These are phyloP conservation scores for Penicillium herquei DNA, from an alignment of 495 filamentous ascomycete species.

Conservation along the genomic window DNA sequence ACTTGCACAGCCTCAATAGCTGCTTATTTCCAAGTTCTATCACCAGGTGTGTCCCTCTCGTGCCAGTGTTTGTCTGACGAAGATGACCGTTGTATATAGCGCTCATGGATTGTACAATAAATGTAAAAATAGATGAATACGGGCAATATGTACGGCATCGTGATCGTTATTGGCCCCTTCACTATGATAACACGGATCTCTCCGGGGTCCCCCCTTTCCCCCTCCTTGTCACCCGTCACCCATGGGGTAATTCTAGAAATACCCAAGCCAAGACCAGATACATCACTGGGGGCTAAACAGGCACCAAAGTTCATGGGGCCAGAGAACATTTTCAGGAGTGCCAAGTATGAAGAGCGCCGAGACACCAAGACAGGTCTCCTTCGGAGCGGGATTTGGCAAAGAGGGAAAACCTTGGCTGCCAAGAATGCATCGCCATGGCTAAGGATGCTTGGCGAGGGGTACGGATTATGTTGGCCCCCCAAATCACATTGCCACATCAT, in stretches of 20 bases:
- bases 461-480: neutral
- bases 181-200: no score
- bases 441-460: slow-evolving; percentile 17
- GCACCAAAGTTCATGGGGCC: neutral
- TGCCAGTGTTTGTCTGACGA: no score
- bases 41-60: no score
- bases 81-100: neutral
- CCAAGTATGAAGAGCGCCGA: slow-evolving; percentile 16
- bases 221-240: no score
- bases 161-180: no score
- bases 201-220: no score
- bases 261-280: neutral
- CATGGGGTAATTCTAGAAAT: neutral
- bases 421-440: slow-evolving; percentile 24
- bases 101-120: no score
- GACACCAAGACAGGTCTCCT: slow-evolving; percentile 6
- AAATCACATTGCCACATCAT: neutral
- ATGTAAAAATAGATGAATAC: no score
- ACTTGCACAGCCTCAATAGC: neutral
- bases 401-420: slow-evolving; percentile 33
- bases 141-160: no score
- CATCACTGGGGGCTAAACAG: neutral
- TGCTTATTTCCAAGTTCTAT: neutral
- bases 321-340: neutral
- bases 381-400: slow-evolving; percentile 34